Percentiles rank a stretch among this genome's conserved stretches.
Evolutionary conservation across 192 early-diverging fungal species (phyloP).

Genomic region (Piromyces sp.): DNA sequence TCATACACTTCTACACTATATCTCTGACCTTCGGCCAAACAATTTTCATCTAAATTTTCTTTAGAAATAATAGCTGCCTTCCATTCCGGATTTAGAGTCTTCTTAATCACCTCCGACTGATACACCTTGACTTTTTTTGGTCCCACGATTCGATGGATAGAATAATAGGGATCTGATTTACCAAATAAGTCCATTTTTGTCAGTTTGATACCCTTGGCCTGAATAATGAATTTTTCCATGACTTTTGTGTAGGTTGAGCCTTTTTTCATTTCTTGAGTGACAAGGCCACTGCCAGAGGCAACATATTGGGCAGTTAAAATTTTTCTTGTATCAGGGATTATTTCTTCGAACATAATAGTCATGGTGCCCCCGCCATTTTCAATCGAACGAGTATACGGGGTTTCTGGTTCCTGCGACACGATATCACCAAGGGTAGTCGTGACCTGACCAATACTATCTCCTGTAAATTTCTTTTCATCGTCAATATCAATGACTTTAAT

Average conservation of each 20-base stretch:
- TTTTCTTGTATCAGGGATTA: background rate
- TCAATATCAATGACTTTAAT: background rate
- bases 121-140: background rate
- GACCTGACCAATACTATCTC: background rate
- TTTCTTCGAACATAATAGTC: background rate
- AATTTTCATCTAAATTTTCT: background rate
- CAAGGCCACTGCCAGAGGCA: background rate
- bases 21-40: background rate
- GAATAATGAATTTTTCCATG: background rate
- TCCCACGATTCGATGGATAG: background rate
- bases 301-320: background rate
- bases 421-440: background rate
- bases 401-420: background rate
- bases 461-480: background rate
- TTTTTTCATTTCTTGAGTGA: background rate
- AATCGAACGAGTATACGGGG: background rate
- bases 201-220: background rate
- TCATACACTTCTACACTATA: background rate
- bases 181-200: background rate
- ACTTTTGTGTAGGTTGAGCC: background rate
- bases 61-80: background rate
- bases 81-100: background rate
- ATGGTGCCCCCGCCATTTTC: background rate
- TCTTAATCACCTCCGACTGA: background rate
- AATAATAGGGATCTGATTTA: background rate